phyloP scores from a whole-genome alignment of 208 protist species.

The Acanthamoeba royreba region DNA sequence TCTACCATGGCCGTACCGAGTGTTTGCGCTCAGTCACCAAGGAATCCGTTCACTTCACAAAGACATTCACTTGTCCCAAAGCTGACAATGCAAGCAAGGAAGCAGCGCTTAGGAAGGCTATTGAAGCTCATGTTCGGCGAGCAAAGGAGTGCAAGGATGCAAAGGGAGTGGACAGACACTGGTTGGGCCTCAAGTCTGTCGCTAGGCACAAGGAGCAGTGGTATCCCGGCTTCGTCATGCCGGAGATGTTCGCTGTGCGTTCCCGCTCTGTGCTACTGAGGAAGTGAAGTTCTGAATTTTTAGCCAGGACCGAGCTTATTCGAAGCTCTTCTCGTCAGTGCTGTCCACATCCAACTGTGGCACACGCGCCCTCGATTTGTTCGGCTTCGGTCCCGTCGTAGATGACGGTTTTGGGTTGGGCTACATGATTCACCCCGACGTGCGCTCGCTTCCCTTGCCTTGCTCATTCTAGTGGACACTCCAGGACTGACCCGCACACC shows the following conservation, averaged over 20 bases:
- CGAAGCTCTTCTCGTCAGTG: neutral
- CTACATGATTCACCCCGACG: constrained; percentile 36
- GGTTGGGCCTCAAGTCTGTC: constrained; percentile 12
- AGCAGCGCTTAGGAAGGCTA: neutral
- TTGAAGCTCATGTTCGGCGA: neutral
- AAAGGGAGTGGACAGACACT: constrained; percentile 33
- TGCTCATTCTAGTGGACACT: neutral
- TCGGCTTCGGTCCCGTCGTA: constrained; percentile 25
- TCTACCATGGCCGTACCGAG: constrained; percentile 38
- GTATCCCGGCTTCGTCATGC: neutral
- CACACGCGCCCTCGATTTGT: neutral
- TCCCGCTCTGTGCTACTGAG: neutral
- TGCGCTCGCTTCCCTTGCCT: neutral
- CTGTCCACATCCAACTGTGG: neutral
- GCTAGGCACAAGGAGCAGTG: constrained; percentile 16
- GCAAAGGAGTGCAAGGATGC: constrained; percentile 9
- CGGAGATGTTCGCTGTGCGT: neutral
- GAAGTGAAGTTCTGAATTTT: neutral
- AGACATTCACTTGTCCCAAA: neutral
- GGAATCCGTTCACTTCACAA: constrained; percentile 25
- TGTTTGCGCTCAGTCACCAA: constrained; percentile 34
- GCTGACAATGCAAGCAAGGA: neutral
- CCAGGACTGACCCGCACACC: no score
- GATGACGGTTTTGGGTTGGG: constrained; percentile 35
- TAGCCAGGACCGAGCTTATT: neutral